Evolutionary conservation across 2,329 filamentous ascomycete genomes (phyloP).

Genomic region (Claviceps spartinae): DNA sequence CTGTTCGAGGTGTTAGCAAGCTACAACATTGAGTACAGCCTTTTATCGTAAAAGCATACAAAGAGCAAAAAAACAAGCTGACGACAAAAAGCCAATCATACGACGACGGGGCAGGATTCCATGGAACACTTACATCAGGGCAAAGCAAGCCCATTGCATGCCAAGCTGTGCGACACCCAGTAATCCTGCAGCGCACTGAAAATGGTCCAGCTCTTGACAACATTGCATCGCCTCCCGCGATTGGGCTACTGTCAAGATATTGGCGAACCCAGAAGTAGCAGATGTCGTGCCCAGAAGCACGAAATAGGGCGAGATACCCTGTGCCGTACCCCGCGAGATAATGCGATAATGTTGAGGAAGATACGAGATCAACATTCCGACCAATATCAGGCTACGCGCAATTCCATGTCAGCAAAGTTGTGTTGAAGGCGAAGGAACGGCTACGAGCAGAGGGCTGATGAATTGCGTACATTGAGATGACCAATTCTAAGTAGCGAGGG

Average conservation of each 20-base stretch:
- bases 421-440: background rate
- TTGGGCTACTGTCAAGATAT: constrained; percentile 77
- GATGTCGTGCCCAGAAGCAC: constrained; percentile 88
- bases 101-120: background rate
- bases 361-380: constrained; percentile 86
- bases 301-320: constrained; percentile 92
- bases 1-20: constrained; percentile 32
- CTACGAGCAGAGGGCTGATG: background rate
- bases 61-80: no score
- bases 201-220: constrained; percentile 66
- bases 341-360: constrained; percentile 91
- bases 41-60: no score
- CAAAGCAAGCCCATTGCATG: constrained; percentile 84
- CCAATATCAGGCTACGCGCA: constrained; percentile 50
- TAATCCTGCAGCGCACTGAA: constrained; percentile 74
- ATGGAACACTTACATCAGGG: constrained; percentile 59
- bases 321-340: constrained; percentile 69
- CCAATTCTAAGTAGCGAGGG: constrained; percentile 40
- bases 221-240: constrained; percentile 75
- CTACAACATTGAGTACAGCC: background rate
- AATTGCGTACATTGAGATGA: constrained; percentile 36
- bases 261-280: constrained; percentile 76
- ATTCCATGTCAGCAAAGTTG: background rate
- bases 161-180: constrained; percentile 85
- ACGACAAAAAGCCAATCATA: background rate